These are phyloP conservation scores for Cladosporium sp. DNA, from an alignment of 2,329 filamentous ascomycete species.

Conservation along the genomic window DNA sequence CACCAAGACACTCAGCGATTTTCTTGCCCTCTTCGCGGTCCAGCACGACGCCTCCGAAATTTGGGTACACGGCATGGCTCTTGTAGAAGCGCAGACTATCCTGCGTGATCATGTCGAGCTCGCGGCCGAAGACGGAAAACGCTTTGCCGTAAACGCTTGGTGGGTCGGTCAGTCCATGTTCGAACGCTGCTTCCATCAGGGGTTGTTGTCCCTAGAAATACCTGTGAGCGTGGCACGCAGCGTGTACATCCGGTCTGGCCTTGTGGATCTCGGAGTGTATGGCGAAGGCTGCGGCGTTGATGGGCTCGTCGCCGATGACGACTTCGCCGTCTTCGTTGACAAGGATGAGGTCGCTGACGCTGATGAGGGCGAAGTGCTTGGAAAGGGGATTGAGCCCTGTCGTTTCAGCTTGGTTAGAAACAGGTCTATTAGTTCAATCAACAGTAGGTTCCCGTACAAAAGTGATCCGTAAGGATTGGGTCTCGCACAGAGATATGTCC, in stretches of 20 bases:
- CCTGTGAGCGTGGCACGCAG: conserved; percentile 41
- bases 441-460: conserved; percentile 24
- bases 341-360: conserved; percentile 43
- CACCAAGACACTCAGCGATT: conserved; percentile 38
- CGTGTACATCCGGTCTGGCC: conserved; percentile 42
- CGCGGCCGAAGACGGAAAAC: conserved; percentile 43
- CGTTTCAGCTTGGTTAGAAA: neutral
- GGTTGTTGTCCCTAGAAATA: too few relatives aligned
- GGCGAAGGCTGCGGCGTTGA: conserved; percentile 45
- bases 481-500: conserved; percentile 43
- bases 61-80: conserved; percentile 38
- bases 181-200: neutral
- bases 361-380: conserved; percentile 40
- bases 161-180: neutral
- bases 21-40: conserved; percentile 42
- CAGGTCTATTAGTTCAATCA: neutral
- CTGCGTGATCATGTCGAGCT: conserved; percentile 44
- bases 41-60: conserved; percentile 46
- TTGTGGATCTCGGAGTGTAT: conserved; percentile 42
- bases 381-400: conserved; percentile 36
- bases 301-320: conserved; percentile 38
- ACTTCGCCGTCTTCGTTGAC: conserved; percentile 42
- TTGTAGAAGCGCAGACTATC: conserved; percentile 43
- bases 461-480: conserved; percentile 32
- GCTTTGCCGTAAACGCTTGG: conserved; percentile 46